phyloP scores from a whole-genome alignment of 1,139 yeast genomes.

The Zygotorulaspora mrakii region DNA sequence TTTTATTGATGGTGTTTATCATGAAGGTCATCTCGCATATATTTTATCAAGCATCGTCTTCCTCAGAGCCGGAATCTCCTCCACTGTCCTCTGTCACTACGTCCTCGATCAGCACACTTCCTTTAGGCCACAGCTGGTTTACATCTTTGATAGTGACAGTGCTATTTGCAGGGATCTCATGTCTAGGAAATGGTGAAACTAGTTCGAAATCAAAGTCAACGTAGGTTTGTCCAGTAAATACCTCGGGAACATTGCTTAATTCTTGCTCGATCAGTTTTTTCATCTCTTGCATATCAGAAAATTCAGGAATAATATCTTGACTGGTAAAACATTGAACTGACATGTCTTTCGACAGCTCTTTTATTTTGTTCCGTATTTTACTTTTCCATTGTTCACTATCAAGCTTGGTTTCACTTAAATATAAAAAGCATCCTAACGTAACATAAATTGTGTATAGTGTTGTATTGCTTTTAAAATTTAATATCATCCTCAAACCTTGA shows the following conservation, averaged over 20 bases:
- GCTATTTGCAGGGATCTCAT: slow-evolving; percentile 38
- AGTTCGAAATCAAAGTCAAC: slow-evolving; percentile 47
- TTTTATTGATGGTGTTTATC: background rate
- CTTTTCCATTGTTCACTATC: slow-evolving; percentile 19
- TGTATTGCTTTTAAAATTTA: slow-evolving; percentile 48
- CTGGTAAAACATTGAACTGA: slow-evolving; percentile 26
- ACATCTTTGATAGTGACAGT: slow-evolving; percentile 39
- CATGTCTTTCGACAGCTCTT: slow-evolving; percentile 18
- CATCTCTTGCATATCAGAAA: slow-evolving; percentile 24
- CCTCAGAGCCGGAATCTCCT: slow-evolving; percentile 33
- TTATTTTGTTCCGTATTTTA: slow-evolving; percentile 17
- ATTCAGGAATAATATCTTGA: slow-evolving; percentile 9
- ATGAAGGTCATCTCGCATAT: no score
- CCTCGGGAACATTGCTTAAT: slow-evolving; percentile 18
- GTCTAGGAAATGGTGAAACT: slow-evolving; percentile 57
- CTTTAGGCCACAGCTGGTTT: slow-evolving; percentile 56
- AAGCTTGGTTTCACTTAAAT: slow-evolving; percentile 19
- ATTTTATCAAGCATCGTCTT: slow-evolving; percentile 29
- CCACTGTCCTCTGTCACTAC: slow-evolving; percentile 32
- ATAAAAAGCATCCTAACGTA: slow-evolving; percentile 49
- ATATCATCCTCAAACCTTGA: slow-evolving; percentile 60
- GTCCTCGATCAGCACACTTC: slow-evolving; percentile 52
- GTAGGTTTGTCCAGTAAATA: slow-evolving; percentile 31
- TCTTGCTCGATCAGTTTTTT: slow-evolving; percentile 19
- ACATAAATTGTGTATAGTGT: slow-evolving; percentile 62